Conservation (phyloP, 352 stramenopile genomes). For the Phytophthora agathidicida region DNA sequence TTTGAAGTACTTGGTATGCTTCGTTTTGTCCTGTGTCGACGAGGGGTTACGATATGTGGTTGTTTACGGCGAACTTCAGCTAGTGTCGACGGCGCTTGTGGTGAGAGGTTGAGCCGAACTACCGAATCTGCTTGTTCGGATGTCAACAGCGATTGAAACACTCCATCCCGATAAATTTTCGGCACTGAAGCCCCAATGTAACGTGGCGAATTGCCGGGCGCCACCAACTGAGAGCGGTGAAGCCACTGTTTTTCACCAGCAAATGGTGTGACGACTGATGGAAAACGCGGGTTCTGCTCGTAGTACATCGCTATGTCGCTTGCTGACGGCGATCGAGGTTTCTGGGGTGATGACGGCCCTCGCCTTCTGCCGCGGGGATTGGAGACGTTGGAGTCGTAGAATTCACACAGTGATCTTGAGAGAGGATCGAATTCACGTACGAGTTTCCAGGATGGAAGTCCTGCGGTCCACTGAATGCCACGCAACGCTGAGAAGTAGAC, state of each 20-base stretch:
- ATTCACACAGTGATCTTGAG: slow-evolving; percentile 39
- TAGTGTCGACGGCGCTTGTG: slow-evolving; percentile 23
- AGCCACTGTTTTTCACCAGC: slow-evolving; percentile 59
- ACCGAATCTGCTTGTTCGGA: slow-evolving; percentile 54
- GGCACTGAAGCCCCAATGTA: slow-evolving; percentile 59
- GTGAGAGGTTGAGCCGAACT: slow-evolving; percentile 50
- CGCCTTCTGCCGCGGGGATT: neutral
- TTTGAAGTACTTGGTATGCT: slow-evolving; percentile 3
- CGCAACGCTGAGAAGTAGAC: slow-evolving; percentile 52
- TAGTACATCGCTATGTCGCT: slow-evolving; percentile 29
- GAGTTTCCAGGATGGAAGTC: slow-evolving; percentile 47
- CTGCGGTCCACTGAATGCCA: slow-evolving; percentile 55
- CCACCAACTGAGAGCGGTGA: slow-evolving; percentile 49
- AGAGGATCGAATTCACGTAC: slow-evolving; percentile 44
- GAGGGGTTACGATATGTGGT: no score
- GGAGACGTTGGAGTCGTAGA: slow-evolving; percentile 8
- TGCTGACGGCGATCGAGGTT: neutral
- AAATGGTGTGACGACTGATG: slow-evolving; percentile 55
- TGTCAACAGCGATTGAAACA: slow-evolving; percentile 56
- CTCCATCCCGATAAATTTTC: slow-evolving; percentile 61
- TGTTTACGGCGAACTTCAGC: slow-evolving; percentile 19
- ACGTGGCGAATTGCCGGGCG: slow-evolving; percentile 53
- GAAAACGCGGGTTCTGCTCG: slow-evolving; percentile 69
- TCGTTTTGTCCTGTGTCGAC: neutral
- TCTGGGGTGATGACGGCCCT: neutral